Base-by-base conservation (phyloP, 2,329 filamentous ascomycete species). In the Colletotrichum tropicicola region DNA sequence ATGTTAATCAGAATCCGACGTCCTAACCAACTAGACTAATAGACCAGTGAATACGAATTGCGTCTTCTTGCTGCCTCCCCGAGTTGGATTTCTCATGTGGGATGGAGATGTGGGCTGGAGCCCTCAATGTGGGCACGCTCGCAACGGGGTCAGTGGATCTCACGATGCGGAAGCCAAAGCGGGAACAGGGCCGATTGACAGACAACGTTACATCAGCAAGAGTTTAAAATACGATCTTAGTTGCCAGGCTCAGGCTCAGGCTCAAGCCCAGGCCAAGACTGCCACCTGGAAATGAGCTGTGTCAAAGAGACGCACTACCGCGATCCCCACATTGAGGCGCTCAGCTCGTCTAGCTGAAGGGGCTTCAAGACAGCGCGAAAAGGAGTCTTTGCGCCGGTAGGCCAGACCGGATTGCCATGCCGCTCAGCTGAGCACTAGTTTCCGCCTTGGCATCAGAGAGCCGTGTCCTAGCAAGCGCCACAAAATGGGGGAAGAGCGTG, bases 11-110 rank as follows among this genome's bases (percentile, higher is more conserved):
- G 52, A 55, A 55, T 55, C 52, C 52, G 52, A 55, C 52, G 52
- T 55, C 52, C 52, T 55, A 55, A 55, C 52, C 52, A 55, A 55
- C 52, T 55, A 55, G 52, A 55, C 52, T 55, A 55, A 55, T 55
- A 55, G 52, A 55, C 52, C 52, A 2, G 2, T 21, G 19, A 5
- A 4, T 15, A 3, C 1, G 10, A 15, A 23, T 25, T 45, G 39
- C 13, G 9, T 1, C 1, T 13, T 55, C 12, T 27, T 27, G 23
- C 7, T 3, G 6, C 6, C 5, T 35, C 32, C 1, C 3, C n/a
- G n/a, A 43, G 10, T 9, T 43, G 39, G 19, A n/a, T 10, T 5
- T 15, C n/a, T 8, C 4, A 10, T 43, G 39, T 43, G 17, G 39
- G 39, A 43, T 9, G 10, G 5, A 10, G 7, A 8, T 3, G n/a